phyloP scores from a whole-genome alignment of 352 stramenopile species.

The Phytophthora pini region DNA sequence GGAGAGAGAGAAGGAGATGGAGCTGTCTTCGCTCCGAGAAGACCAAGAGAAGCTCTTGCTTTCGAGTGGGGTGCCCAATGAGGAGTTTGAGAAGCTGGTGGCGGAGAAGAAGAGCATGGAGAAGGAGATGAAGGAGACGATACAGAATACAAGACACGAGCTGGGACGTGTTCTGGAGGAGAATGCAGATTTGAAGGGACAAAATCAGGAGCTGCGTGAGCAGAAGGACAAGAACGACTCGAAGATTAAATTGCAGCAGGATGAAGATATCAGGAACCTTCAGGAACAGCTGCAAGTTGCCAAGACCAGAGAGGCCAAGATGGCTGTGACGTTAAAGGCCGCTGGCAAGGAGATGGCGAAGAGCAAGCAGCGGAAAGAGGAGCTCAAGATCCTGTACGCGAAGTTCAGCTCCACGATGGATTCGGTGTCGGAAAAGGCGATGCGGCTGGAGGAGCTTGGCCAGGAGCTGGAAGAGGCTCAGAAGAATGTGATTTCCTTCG shows the following conservation, averaged over 20 bases:
- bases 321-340: constrained; percentile 12
- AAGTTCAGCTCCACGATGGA: constrained; percentile 47
- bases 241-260: neutral
- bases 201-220: constrained; percentile 42
- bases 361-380: constrained; percentile 31
- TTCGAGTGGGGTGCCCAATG: constrained; percentile 28
- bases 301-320: constrained; percentile 22
- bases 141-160: constrained; percentile 16
- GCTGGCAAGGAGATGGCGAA: constrained; percentile 24
- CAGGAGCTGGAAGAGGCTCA: constrained; percentile 24
- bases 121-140: constrained; percentile 28
- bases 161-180: constrained; percentile 35
- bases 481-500: neutral
- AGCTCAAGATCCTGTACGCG: constrained; percentile 42
- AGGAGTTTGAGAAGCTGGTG: constrained; percentile 31
- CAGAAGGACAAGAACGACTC: constrained; percentile 27
- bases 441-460: constrained; percentile 47
- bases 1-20: constrained; percentile 53
- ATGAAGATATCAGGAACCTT: constrained; percentile 42
- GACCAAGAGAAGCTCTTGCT: constrained; percentile 37
- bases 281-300: constrained; percentile 32
- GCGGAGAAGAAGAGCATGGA: constrained; percentile 32
- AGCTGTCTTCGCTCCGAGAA: constrained; percentile 38
- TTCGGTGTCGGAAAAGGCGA: constrained; percentile 42
- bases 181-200: constrained; percentile 25